Evolutionary conservation across 2,329 filamentous ascomycete species (phyloP), one percentile per base, ranked within the genome.

Genomic region (Pseudogymnoascus sp.): DNA sequence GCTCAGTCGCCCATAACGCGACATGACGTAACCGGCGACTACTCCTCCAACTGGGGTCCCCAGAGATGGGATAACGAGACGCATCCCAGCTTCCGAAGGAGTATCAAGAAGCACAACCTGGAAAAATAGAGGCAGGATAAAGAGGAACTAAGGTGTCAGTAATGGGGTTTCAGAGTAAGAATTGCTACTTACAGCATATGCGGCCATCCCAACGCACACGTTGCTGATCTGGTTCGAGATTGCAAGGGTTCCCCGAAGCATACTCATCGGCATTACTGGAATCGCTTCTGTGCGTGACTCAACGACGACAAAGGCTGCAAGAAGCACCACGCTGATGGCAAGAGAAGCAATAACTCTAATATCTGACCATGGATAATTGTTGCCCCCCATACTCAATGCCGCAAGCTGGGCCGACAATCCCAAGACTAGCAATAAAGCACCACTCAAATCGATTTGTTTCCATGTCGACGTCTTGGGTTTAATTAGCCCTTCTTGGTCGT

Each of bases 51-150:
- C 69, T 1, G 83, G 83, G 0, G 80, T 80, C 0, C 81, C 83
- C 8, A 88, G 68, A 0, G 84, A 86, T 1, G 86, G 83, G 1
- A 85, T 80, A 0, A 84, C 80, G 6, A 90, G 79, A 1, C 86
- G 80, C 5, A 84, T 78, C 0, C 87, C 86, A 0, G 87, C 86
- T 12, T 78, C 77, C 0, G 85, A 84, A 0, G 87, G 81, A 0
- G 82, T 82, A 62, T 88, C 85, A 2, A 83, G 73, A 2, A 87
- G 77, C 6, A 88, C 83, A 0, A 83, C 83, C 66, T 88, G 85
- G 69, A 88, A 90, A 73, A 87, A 89, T 4, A 90, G 74, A 0
- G 87, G 87, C 0, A 87, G 78, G 67, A 87, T 86, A 74, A 90
- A 89, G 14, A 89, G 75, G 65, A 88, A 82, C 78, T 81, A 43